Base-by-base conservation (phyloP, 2,329 filamentous ascomycete species). In the Pseudogymnoascus sp. region DNA sequence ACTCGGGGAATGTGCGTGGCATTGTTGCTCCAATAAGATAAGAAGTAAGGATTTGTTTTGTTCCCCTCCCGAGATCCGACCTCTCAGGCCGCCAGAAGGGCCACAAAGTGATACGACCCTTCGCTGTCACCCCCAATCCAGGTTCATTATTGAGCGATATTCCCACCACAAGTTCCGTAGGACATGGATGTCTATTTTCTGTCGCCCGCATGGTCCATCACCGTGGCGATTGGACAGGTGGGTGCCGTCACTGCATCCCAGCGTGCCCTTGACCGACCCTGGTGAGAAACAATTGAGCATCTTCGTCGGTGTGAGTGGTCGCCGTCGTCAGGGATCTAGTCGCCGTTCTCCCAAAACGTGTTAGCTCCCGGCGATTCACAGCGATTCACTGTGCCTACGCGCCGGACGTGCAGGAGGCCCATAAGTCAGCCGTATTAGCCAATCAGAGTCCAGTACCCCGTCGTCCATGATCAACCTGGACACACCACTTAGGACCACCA, bases 381-480 rank as follows among this genome's bases (percentile, higher is more conserved):
- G 40, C 46, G 46, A 53, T 53, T 53, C 46, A 53, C 46, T 53
- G 46, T 66, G 60, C 63, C 46, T 69, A 68, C 62, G 66, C 68
- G 67, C 66, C 56, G 64, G 64, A 61, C 50, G 62, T 66, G 65
- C 64, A 64, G 66, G 64, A 42, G 63, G 28, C 38, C 59, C 34
- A 38, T 36, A 40, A 64, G 37, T 60, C 62, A 64, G 62, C 61
- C 37, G 59, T 62, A 61, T 53, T 21, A 10, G 50, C 38, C 40
- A 38, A 61, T 16, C 37, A 64, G 31, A n/a, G 23, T 38, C 38
- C 40, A 40, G 23, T 25, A 59, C 44, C 31, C 21, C 12, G 50
- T 56, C 34, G 59, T 16, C 36, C 42, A 16, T 44, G 28, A 44
- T 61, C 59, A 53, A 12, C 23, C 36, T 28, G 37, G 16, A 42